Base-by-base conservation (phyloP, 495 filamentous ascomycete genomes). In the Choiromyces venosus region DNA sequence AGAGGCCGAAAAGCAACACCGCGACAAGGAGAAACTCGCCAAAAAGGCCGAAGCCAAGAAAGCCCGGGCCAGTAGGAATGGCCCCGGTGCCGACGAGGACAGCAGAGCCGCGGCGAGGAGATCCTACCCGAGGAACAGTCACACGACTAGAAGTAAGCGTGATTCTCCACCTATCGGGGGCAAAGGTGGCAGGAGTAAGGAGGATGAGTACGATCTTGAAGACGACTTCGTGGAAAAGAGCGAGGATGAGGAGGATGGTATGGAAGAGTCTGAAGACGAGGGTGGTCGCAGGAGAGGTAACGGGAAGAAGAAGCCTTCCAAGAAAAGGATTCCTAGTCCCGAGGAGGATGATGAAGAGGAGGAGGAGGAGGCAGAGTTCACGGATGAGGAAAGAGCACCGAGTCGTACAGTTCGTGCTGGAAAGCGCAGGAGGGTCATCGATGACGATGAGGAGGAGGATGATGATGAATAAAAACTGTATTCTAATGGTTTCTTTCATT, bases 151-250 rank as follows among this genome's bases (percentile, higher is more conserved):
- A 82, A 86, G 37, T 83, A 87, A 70, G 86, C 88, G 76, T 71
- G 81, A 79, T 85, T 88, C 71, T 84, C 86, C 81, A 83, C 86
- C n/a, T 84, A 89, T 73, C 84, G 87, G 39, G 83, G 87, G 73
- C 82, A 87, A 38, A 84, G 90, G 35, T 66, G 76, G 76, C 70
- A 74, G 69, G 86, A 88, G 84, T 6, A 84, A 84, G 67, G 89
- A 93, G 77, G 91, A 93, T 79, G 90, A 92, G 76, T 93, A 87
- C 64, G 87, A 87, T 72, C 83, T 87, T 67, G 87, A 88, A 44
- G 88, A 89, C 73, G 85, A 83, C 66, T 87, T 87, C 71, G 75
- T 87, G 65, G 86, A 82, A 40, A 71, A 72, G 2, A 83, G 81
- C 25, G 84, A 88, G 56, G 85, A 86, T 38, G 87, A 88, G 37